Base-by-base conservation (phyloP, 306 rosid species). In the Sphenostylis stenocarpa region DNA sequence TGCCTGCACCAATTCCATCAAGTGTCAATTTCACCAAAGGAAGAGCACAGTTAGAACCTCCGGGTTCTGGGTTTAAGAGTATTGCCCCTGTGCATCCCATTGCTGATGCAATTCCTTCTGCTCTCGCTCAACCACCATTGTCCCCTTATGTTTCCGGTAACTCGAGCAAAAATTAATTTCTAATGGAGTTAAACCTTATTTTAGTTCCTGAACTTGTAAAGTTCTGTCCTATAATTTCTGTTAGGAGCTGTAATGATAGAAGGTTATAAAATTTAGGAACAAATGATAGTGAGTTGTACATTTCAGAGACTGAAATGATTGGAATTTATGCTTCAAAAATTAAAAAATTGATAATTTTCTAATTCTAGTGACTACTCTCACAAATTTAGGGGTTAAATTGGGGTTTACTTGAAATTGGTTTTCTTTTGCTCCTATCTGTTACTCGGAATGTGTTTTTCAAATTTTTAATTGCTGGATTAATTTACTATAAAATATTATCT, bases 71-170 rank as follows among this genome's bases (percentile, higher is more conserved):
- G 4, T 71, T 52, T 34, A 13, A 72, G 19, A 57, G 4, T 41
- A 57, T 73, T 41, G 77, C 80, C 21, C 80, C 80, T 39, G 21
- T 52, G 43, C 66, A 52, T 76, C 53, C 80, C 3, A 64, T 76
- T 52, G 19, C 73, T 52, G 66, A 65, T 76, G 44, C 75, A 39
- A 11, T 69, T 78, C 82, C 82, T 56, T 77, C 81, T 45, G 63
- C 47, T 45, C 66, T 57, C 51, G 52, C 52, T 45, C 70, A 57
- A 24, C 76, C 82, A 10, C 76, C 82, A 45, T 45, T 78, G 63
- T 57, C 82, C 76, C 69, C 76, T 78, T 21, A 5, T 69, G 76
- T 31, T 69, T 78, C 82, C 12, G 63, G 82, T 78, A 31, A 78
- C 15, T 49, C 24, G 19, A 34, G 2, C 0, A 5, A 10, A n/a